Conservation (phyloP, 306 rosid species). For the Vigna reflexopilosa region DNA sequence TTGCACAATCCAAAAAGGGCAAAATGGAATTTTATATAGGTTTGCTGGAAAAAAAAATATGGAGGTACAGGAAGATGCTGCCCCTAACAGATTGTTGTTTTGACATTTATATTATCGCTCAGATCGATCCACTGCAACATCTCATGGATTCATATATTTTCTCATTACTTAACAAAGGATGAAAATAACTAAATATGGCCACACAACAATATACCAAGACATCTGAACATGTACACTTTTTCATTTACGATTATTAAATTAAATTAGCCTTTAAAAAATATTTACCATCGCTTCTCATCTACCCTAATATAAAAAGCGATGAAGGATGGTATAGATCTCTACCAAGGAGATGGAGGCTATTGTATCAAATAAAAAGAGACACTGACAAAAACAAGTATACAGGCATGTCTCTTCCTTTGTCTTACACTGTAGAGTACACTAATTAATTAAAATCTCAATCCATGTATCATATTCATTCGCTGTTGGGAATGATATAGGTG, state of each 20-base stretch:
- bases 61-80: no score
- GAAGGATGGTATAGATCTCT: no score
- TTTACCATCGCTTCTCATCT: no score
- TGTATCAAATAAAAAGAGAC: not conserved
- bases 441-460: not conserved
- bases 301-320: no score
- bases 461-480: not conserved
- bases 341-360: no score
- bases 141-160: constrained; percentile 7
- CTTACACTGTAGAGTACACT: not conserved
- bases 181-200: constrained; percentile 3
- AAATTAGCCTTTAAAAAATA: constrained; percentile 28
- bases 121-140: not conserved
- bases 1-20: no score
- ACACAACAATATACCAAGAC: constrained; percentile 21
- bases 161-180: not conserved
- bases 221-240: constrained; percentile 17
- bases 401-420: not conserved
- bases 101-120: constrained; percentile 1
- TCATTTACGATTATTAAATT: constrained; percentile 36
- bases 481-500: no score
- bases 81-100: not conserved
- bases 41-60: no score
- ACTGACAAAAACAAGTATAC: not conserved
- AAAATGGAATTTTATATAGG: no score